These are phyloP conservation scores for Arthrobotrys sinensis DNA, from an alignment of 2,329 filamentous ascomycete species.

Conservation along the genomic window DNA sequence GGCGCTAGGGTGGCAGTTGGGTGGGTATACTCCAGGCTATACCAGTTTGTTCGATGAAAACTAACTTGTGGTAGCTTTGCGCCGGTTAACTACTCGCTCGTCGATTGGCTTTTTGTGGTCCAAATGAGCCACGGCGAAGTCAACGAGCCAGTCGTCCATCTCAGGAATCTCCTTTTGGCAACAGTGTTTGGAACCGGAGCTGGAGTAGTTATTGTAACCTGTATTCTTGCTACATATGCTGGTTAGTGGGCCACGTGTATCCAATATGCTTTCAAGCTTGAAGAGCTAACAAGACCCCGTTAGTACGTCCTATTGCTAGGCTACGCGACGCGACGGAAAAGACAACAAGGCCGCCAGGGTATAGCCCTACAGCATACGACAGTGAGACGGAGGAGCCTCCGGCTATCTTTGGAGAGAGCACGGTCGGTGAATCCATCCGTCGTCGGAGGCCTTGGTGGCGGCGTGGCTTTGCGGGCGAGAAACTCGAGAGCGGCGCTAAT, in stretches of 20 bases:
- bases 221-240: constrained; percentile 85
- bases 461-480: constrained; percentile 45
- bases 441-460: constrained; percentile 55
- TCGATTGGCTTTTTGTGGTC: constrained; percentile 90
- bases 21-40: constrained; percentile 16
- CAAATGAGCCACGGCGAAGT: constrained; percentile 82
- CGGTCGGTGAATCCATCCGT: constrained; percentile 45
- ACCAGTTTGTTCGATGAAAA: not conserved
- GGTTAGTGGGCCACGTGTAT: not conserved
- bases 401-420: constrained; percentile 41
- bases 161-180: constrained; percentile 84
- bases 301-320: constrained; percentile 83
- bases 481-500: constrained; percentile 6
- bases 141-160: constrained; percentile 79
- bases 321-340: constrained; percentile 82
- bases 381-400: constrained; percentile 62
- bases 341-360: constrained; percentile 69
- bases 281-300: constrained; percentile 69
- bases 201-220: constrained; percentile 78
- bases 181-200: constrained; percentile 86
- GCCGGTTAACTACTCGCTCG: constrained; percentile 68
- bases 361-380: constrained; percentile 56
- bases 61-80: constrained; percentile 22
- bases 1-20: constrained; percentile 46
- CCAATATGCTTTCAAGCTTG: not conserved